A percentile compares a stretch with the other conserved stretches of the same genome.
Conservation (phyloP, 495 filamentous ascomycete genomes). For the Trichoderma parareesei region DNA sequence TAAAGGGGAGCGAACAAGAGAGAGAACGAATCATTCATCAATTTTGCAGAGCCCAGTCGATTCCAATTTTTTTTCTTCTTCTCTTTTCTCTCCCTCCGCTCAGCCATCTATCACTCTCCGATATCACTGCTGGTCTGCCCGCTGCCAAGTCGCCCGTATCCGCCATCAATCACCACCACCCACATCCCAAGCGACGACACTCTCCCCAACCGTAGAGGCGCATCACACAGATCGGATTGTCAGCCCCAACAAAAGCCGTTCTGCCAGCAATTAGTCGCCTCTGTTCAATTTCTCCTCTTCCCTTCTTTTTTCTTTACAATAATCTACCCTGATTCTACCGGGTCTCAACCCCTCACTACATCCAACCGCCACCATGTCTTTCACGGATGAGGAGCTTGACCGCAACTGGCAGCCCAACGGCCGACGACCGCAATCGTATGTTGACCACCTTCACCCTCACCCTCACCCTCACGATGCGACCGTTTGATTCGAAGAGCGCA, state of each 20-base stretch:
- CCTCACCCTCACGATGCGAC: not conserved
- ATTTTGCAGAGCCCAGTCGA: slow-evolving; percentile 3
- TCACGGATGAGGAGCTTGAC: slow-evolving; percentile 56
- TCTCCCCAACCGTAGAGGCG: not conserved
- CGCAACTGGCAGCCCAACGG: slow-evolving; percentile 70
- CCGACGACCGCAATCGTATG: slow-evolving; percentile 74
- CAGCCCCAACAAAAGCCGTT: not conserved
- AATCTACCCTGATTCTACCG: not conserved
- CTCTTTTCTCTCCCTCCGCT: not conserved
- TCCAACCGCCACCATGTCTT: slow-evolving; percentile 24
- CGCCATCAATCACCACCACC: not conserved
- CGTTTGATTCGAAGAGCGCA: slow-evolving; percentile 9
- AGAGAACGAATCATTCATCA: slow-evolving; percentile 4
- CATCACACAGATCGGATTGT: not conserved
- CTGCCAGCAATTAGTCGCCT: not conserved
- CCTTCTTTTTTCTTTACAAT: not conserved
- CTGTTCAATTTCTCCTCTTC: not conserved
- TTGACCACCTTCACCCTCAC: slow-evolving; percentile 16
- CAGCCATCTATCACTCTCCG: not conserved
- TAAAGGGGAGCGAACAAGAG: not conserved
- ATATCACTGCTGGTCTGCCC: not conserved
- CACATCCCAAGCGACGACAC: not conserved
- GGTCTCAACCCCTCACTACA: not conserved
- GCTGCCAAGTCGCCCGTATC: not conserved
- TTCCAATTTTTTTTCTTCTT: not conserved